These are phyloP conservation scores for Lipomyces yamadae DNA, from an alignment of 805 yeast species.

Conservation along the genomic window DNA sequence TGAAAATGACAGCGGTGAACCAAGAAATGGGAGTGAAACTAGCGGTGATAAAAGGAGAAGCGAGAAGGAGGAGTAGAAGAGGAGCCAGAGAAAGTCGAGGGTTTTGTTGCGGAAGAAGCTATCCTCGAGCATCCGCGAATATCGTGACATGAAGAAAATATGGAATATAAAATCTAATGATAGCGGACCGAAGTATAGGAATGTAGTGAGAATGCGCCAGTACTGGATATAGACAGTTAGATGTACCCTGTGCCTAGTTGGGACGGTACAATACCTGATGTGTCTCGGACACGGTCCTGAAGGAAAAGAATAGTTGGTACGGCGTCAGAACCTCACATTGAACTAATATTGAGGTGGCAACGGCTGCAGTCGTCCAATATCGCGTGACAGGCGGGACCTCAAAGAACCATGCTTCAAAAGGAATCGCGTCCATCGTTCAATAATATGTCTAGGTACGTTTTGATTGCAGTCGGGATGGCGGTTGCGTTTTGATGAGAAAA, in stretches of 20 bases:
- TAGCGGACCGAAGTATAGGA: slow-evolving; percentile 52
- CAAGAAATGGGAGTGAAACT: slow-evolving; percentile 47
- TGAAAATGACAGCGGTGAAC: slow-evolving; percentile 48
- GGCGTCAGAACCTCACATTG: slow-evolving; percentile 46
- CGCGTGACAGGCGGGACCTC: slow-evolving; percentile 57
- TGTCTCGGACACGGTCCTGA: slow-evolving; percentile 46
- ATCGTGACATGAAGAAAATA: slow-evolving; percentile 48
- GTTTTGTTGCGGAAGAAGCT: slow-evolving; percentile 43
- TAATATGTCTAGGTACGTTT: neutral
- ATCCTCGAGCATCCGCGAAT: slow-evolving; percentile 51
- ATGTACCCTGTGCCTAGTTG: neutral
- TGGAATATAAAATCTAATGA: slow-evolving; percentile 47
- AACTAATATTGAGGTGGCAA: slow-evolving; percentile 46
- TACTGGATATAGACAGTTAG: slow-evolving; percentile 39
- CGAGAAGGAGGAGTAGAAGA: slow-evolving; percentile 44
- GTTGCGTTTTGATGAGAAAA: neutral
- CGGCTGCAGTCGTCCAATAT: slow-evolving; percentile 46
- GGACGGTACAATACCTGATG: slow-evolving; percentile 36
- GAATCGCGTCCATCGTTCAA: slow-evolving; percentile 42
- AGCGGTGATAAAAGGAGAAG: slow-evolving; percentile 46
- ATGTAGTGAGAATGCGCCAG: slow-evolving; percentile 51
- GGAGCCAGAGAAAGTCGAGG: slow-evolving; percentile 50
- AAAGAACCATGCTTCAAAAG: slow-evolving; percentile 49
- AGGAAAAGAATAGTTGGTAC: slow-evolving; percentile 47
- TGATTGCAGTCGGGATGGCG: no score